Base-by-base conservation (phyloP, 2,329 filamentous ascomycete genomes). In the Diaporthe sp. region DNA sequence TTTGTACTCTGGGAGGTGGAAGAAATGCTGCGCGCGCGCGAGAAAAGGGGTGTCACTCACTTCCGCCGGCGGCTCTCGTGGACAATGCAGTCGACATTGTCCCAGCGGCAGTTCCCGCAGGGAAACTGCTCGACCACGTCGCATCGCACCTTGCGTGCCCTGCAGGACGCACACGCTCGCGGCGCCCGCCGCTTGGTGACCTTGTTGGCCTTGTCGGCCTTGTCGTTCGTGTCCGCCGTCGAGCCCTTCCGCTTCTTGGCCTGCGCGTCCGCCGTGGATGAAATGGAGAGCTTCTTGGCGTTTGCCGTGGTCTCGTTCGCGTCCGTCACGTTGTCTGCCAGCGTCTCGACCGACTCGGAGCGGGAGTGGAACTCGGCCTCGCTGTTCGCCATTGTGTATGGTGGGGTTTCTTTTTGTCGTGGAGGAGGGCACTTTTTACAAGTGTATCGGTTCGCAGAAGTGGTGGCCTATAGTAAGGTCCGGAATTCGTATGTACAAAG, bases 121-220 rank as follows among this genome's bases (percentile, higher is more conserved):
- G 95, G 95, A 58, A 93, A 93, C 67, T 94, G 93, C 84, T 98
- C 95, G 75, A 97, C 95, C 74, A 98, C 95, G 86, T 98, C 96
- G 87, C 96, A 98, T 74, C 96, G 92, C 57, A 98, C 96, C 84
- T 98, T 98, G 82, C 96, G 92, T 74, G 94, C 92, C 80, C 96
- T 91, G 85, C 96, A 98, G 80, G 94, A 95, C 77, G 95, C 94
- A 83, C 96, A 98, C 25, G 96, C 96, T 79, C 96, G 94, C 13
- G 95, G 95, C n/a, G 96, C 95, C 81, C 96, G 91, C 81, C 95
- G 90, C 86, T 98, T 98, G 72, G 86, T 90, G 77, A 88, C 81
- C 81, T 91, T 92, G 76, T 85, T 82, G 13, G 82, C 77, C 39
- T 75, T 77, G 49, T 82, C 83, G 77, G 81, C 77, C 34, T 72